Evolutionary conservation across 73 alveolate species (phyloP), one percentile per base, ranked within the genome.

Genomic region (Loxodes magnus): DNA sequence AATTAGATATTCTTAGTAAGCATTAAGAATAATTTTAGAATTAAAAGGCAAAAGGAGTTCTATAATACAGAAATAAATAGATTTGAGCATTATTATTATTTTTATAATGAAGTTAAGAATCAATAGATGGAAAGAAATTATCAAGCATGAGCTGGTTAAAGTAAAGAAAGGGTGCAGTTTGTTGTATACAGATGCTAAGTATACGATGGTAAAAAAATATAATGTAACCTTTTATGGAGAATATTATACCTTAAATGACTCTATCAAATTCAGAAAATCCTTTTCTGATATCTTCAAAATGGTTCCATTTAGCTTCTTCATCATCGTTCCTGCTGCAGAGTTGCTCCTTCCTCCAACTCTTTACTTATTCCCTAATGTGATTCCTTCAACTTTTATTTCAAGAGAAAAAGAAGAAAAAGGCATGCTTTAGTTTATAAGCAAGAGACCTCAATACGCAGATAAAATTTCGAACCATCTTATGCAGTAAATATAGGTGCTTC

Each of bases 251-350:
- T 12, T 46, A 5, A 19, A 44, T 16, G 66, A 61, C 54, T 38
- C 50, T 4, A 31, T 51, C 37, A 58, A 69, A 30, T 62, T 64
- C 31, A 29, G 53, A 16, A 29, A 53, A 30, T 62, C 59, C 5
- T 51, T 58, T 27, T 43, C 64, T 24, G 96, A 85, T 46, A 67
- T 85, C 35, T 27, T 85, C 6, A 85, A 85, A 64, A 74, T 85
- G 61, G 71, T 85, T 33, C 96, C 96, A 12, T 85, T 85, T 69
- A 74, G 91, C 9, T 42, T 85, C 42, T 81, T 85, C 64, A 56
- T 85, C 23, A 64, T 85, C 19, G 66, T 85, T 42, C 96, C 96
- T 16, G 93, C 88, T 3, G 79, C 78, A 5, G 96, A 85, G 70
- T 41, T 81, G 24, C 48, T 83, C 16, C 74, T 85, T 6, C 96